phyloP scores from a whole-genome alignment of 495 filamentous ascomycete genomes.

The Penicillium parvum region DNA sequence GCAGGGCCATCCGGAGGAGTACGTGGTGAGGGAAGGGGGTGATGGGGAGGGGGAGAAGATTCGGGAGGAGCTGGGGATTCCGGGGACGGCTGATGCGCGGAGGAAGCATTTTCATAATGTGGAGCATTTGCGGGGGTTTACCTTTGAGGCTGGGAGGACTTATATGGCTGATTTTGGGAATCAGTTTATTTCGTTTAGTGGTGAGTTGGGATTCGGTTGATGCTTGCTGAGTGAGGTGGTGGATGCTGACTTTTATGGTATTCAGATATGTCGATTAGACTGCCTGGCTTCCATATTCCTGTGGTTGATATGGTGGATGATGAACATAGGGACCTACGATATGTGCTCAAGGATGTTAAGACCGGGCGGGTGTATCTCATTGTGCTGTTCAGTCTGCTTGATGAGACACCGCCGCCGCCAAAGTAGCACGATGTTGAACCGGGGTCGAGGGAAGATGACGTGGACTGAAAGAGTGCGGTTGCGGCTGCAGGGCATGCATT shows the following conservation, averaged over 20 bases:
- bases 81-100: conserved; percentile 49
- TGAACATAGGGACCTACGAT: conserved; percentile 73
- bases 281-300: conserved; percentile 74
- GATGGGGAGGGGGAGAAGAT: conserved; percentile 53
- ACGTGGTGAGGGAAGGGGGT: conserved; percentile 65
- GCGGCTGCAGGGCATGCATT: too few species aligned
- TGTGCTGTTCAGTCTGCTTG: conserved; percentile 70
- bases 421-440: too few species aligned
- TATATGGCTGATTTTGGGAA: conserved; percentile 88
- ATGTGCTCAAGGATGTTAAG: conserved; percentile 72
- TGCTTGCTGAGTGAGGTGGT: not conserved
- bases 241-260: not conserved
- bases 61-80: conserved; percentile 45
- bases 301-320: conserved; percentile 81
- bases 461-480: too few species aligned
- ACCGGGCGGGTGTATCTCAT: conserved; percentile 72
- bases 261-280: conserved; percentile 64
- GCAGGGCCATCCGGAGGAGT: conserved; percentile 15
- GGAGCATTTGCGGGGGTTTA: conserved; percentile 43
- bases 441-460: too few species aligned
- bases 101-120: conserved; percentile 61
- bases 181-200: conserved; percentile 81
- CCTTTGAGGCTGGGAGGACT: conserved; percentile 54
- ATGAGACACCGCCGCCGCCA: too few species aligned
- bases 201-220: conserved; percentile 30